phyloP scores from a whole-genome alignment of 1,139 yeast species.

The Blastobotrys elegans region DNA sequence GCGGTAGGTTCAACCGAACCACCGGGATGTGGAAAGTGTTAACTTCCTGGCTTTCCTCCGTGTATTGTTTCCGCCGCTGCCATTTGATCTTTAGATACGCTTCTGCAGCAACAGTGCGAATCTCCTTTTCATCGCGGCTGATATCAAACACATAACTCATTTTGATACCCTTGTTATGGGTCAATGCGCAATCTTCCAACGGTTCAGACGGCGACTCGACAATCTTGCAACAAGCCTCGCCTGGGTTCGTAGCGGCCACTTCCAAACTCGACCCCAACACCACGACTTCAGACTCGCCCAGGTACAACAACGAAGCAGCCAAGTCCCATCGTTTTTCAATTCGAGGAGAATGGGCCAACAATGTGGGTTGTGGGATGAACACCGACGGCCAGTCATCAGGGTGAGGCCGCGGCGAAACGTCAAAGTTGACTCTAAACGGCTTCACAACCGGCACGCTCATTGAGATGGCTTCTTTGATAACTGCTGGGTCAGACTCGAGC shows the following conservation, averaged over 20 bases:
- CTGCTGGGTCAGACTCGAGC: constrained; percentile 19
- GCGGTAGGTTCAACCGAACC: constrained; percentile 46
- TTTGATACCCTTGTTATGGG: constrained; percentile 28
- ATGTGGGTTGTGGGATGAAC: constrained; percentile 28
- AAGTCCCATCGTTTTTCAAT: constrained; percentile 32
- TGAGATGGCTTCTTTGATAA: constrained; percentile 26
- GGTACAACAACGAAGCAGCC: constrained; percentile 24
- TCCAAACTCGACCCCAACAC: constrained; percentile 23
- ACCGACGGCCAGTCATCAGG: constrained; percentile 34
- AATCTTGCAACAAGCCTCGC: constrained; percentile 22
- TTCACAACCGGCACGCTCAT: constrained; percentile 28
- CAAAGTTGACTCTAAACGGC: constrained; percentile 34
- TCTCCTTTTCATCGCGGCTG: constrained; percentile 24
- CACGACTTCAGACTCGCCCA: constrained; percentile 25
- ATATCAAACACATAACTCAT: constrained; percentile 27
- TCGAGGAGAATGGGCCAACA: constrained; percentile 22
- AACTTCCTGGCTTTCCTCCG: constrained; percentile 16
- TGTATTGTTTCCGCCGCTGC: too few species aligned
- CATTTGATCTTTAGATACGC: constrained; percentile 30
- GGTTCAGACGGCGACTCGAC: constrained; percentile 15
- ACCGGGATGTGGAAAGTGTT: constrained; percentile 29
- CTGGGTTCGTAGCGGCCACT: constrained; percentile 14
- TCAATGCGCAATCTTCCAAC: constrained; percentile 13
- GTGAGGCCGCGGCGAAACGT: constrained; percentile 31
- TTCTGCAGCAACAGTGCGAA: constrained; percentile 31